A percentile compares a stretch with the other conserved stretches of the same genome.
These are phyloP conservation scores for Penicillium samsonianum DNA, from an alignment of 495 filamentous ascomycete species.

Conservation along the genomic window DNA sequence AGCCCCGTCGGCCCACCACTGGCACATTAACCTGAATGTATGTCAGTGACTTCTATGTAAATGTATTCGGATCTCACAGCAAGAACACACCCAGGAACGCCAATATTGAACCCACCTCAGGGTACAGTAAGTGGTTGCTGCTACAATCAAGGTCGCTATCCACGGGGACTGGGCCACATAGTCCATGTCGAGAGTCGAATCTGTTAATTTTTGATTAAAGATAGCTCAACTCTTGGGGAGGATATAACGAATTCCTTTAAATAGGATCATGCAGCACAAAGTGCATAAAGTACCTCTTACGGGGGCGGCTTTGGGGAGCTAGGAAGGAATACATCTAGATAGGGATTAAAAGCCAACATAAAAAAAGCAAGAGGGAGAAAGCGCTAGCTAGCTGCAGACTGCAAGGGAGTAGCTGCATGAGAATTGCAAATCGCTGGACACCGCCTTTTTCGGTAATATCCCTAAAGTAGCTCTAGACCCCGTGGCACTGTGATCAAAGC, in stretches of 20 bases:
- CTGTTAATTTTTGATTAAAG: not conserved
- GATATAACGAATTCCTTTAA: not conserved
- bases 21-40: conserved; percentile 3
- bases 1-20: conserved; percentile 1
- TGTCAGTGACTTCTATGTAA: conserved; percentile 1
- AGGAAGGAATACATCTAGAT: conserved; percentile 4
- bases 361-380: not conserved
- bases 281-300: not conserved
- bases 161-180: not conserved
- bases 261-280: conserved; percentile 1
- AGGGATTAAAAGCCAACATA: not conserved
- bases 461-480: not conserved
- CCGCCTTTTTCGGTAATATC: conserved; percentile 2
- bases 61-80: conserved; percentile 3
- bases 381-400: not conserved
- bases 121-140: conserved; percentile 1
- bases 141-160: conserved; percentile 3
- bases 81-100: not conserved
- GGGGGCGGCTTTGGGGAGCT: not conserved
- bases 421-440: conserved; percentile 2
- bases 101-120: conserved; percentile 4
- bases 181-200: conserved; percentile 1
- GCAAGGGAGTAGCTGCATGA: conserved; percentile 2
- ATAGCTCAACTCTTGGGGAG: not conserved
- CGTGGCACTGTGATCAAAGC: not conserved